Conservation (phyloP, 305 asterid genomes). For the Fraxinus ornus region DNA sequence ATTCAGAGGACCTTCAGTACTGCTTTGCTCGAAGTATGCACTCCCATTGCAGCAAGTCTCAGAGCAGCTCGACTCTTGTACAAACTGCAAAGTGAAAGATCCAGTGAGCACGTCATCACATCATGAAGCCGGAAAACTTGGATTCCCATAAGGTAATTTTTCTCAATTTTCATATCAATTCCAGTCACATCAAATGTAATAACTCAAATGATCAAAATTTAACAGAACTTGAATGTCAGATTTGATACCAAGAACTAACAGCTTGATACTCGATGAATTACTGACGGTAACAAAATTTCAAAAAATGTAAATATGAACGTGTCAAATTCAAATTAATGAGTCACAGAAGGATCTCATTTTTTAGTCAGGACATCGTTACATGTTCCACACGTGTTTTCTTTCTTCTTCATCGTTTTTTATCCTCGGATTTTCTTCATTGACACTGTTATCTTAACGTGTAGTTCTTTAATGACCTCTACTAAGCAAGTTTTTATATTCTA, state of each 20-base stretch:
- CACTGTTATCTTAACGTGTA: neutral
- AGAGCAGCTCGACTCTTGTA: constrained; percentile 69
- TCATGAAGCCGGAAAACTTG: neutral
- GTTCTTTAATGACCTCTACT: neutral
- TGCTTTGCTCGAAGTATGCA: constrained; percentile 67
- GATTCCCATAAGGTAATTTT: neutral
- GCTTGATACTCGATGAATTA: neutral
- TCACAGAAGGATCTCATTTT: neutral
- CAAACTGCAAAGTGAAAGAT: constrained; percentile 50
- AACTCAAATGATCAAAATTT: neutral
- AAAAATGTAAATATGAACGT: neutral
- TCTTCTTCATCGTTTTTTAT: neutral
- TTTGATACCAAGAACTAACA: neutral
- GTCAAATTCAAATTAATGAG: neutral
- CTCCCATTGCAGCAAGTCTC: constrained; percentile 64
- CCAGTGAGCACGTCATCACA: constrained; percentile 17
- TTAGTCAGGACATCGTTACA: neutral
- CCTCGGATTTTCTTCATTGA: neutral
- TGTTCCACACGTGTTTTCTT: neutral
- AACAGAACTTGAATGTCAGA: neutral
- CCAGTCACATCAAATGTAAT: neutral
- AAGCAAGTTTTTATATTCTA: neutral
- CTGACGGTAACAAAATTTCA: neutral
- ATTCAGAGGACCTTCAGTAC: constrained; percentile 55
- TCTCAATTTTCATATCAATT: neutral